phyloP scores from a whole-genome alignment of 1,284 basidiomycete species.

The Cutaneotrichosporon spelunceum region DNA sequence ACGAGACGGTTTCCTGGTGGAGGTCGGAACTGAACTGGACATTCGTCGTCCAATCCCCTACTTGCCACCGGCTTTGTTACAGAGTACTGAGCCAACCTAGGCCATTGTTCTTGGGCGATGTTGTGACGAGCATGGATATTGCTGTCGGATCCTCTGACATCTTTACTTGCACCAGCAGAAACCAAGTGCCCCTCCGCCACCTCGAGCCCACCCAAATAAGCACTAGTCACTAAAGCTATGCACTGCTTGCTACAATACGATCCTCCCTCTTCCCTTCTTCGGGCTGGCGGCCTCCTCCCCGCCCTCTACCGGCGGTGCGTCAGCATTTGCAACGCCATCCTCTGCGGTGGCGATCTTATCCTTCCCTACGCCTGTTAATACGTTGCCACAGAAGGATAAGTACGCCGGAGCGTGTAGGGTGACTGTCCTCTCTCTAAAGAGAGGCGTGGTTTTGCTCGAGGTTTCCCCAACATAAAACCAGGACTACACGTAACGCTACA shows the following conservation, averaged over 20 bases:
- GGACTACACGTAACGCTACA: background rate
- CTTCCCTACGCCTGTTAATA: conserved; percentile 13
- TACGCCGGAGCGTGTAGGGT: too few relatives aligned
- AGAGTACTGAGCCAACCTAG: background rate
- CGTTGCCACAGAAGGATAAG: too few relatives aligned
- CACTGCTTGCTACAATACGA: background rate
- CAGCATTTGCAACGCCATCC: background rate
- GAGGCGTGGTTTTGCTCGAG: too few relatives aligned
- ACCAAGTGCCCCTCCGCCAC: background rate
- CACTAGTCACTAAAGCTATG: background rate
- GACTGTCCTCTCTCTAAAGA: too few relatives aligned
- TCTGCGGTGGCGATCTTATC: conserved; percentile 14
- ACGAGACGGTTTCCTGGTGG: too few relatives aligned
- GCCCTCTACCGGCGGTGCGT: background rate
- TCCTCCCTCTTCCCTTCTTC: background rate
- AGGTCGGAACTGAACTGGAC: too few relatives aligned
- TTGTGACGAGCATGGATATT: background rate
- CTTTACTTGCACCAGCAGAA: background rate
- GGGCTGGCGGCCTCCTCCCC: background rate
- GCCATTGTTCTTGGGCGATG: background rate
- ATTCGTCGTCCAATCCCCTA: too few relatives aligned
- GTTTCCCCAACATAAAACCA: too few relatives aligned
- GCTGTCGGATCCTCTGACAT: background rate
- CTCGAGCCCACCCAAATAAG: background rate
- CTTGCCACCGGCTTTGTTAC: too few relatives aligned